Conservation (phyloP, 2,329 filamentous ascomycete genomes). For the Fusarium drepaniforme region DNA sequence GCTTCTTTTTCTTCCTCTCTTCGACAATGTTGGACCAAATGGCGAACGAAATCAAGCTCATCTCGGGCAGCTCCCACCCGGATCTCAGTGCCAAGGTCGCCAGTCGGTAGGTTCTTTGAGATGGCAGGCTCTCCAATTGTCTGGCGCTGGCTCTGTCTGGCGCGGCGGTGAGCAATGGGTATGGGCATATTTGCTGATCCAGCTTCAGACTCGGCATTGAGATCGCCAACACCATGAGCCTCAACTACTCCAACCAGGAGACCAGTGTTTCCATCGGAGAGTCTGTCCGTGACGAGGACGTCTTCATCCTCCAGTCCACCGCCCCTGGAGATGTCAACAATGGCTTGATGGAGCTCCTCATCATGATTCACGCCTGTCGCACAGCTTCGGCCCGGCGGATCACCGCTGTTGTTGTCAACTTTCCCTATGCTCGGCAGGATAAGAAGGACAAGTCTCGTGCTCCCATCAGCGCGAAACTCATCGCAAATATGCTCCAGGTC, state of each 20-base stretch:
- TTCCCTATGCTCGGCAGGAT: slow-evolving; percentile 95
- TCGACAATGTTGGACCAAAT: slow-evolving; percentile 57
- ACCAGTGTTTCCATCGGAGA: slow-evolving; percentile 95
- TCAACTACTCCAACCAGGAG: slow-evolving; percentile 90
- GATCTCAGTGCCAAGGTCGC: slow-evolving; percentile 61
- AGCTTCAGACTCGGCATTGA: slow-evolving; percentile 77
- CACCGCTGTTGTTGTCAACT: slow-evolving; percentile 95
- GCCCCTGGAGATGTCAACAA: slow-evolving; percentile 97
- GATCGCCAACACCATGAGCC: slow-evolving; percentile 81
- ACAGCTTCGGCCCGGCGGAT: slow-evolving; percentile 82
- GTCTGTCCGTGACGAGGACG: slow-evolving; percentile 96
- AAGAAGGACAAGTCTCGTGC: slow-evolving; percentile 96
- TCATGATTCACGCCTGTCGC: slow-evolving; percentile 95
- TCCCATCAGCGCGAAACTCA: slow-evolving; percentile 95
- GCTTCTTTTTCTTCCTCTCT: slow-evolving; percentile 38
- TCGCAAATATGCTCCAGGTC: slow-evolving; percentile 97
- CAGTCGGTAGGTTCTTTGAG: slow-evolving; percentile 53
- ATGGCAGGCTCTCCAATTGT: not conserved
- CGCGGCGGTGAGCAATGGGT: slow-evolving; percentile 4
- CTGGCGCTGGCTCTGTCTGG: not conserved
- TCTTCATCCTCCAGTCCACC: slow-evolving; percentile 97
- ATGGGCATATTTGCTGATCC: slow-evolving; percentile 39
- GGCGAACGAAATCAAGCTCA: slow-evolving; percentile 67
- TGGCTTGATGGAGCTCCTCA: slow-evolving; percentile 96
- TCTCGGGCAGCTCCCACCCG: slow-evolving; percentile 62